Conservation (phyloP, 2,329 filamentous ascomycete genomes). For the Lasiodiplodia sp. region DNA sequence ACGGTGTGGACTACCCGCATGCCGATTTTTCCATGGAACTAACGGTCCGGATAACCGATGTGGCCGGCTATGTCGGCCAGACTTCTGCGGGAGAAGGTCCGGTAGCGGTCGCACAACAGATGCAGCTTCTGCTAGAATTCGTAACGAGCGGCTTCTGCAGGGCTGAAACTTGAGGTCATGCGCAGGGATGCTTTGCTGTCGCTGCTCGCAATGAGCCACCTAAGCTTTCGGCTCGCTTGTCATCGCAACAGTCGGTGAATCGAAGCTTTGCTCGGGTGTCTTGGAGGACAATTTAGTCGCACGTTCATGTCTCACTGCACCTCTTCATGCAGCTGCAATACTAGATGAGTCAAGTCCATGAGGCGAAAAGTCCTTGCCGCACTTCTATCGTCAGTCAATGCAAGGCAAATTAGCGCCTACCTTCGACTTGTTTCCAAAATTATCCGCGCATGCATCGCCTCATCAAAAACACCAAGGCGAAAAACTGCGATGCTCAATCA, state of each 20-base stretch:
- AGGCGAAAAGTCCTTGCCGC: conserved; percentile 1
- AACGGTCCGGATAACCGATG: neutral
- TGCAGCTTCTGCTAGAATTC: neutral
- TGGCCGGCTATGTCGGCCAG: neutral
- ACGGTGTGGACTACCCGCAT: neutral
- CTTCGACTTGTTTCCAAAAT: neutral
- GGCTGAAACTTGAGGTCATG: neutral
- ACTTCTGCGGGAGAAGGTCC: neutral
- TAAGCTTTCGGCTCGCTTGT: neutral
- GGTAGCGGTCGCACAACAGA: neutral
- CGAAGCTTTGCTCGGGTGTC: neutral
- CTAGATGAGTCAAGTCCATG: neutral
- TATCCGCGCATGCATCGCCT: neutral
- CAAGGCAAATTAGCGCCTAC: neutral
- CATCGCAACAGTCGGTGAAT: neutral
- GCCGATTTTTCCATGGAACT: neutral
- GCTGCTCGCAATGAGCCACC: neutral
- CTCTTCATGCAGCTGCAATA: neutral
- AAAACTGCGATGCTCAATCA: neutral
- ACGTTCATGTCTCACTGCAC: neutral
- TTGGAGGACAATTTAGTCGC: neutral
- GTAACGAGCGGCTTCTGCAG: neutral
- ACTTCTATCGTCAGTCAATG: neutral
- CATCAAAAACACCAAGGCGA: neutral
- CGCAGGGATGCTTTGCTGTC: neutral